Base-by-base conservation (phyloP, 306 rosid genomes). In the Lathyrus aphaca region DNA sequence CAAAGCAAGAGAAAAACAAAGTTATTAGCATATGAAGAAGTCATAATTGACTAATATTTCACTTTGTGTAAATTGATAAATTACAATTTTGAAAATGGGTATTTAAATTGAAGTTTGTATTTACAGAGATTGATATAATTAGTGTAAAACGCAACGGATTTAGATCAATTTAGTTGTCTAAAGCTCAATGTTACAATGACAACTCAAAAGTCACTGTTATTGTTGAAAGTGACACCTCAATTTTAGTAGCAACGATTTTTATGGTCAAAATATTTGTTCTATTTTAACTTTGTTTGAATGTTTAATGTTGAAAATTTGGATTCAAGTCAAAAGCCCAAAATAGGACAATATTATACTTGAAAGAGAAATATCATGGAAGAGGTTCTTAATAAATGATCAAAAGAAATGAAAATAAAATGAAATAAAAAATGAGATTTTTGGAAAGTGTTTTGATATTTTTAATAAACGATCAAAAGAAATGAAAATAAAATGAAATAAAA, bases 1-100 rank as follows among this genome's bases (percentile, higher is more conserved):
- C 23, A 79, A 38, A 82, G 21, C 27, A 54, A 9, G 40, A 82
- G 50, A 21, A 71, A 35, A 54, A 51, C 0, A 1, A 67, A 69
- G 23, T 58, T 58, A 14, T 48, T 29, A 44, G 25, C 32, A 46
- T 13, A 38, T 3, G 68, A 27, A 50, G 68, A 67, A 51, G 39
- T 56, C 82, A 81, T 77, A 56, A 61, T 46, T 45, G 5, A 29
- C 29, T 53, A 4, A 10, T 53, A 10, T 29, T 11, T 9, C 3
- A 4, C 10, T 32, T 32, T 23, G 21, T 64, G 40, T 6, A 23
- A 27, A 43, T 42, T 13, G 19, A 63, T 42, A 23, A 27, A 43
- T 42, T 6, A 61, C 12, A 11, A 12, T 2, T 12, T 8, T 27
- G 6, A 2, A 15, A 46, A 30, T 3, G 16, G 10, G 0, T 13